Evolutionary conservation across 495 filamentous ascomycete genomes (phyloP), one percentile per base, ranked within the genome.

Genomic region (Hyaloscypha bicolor): DNA sequence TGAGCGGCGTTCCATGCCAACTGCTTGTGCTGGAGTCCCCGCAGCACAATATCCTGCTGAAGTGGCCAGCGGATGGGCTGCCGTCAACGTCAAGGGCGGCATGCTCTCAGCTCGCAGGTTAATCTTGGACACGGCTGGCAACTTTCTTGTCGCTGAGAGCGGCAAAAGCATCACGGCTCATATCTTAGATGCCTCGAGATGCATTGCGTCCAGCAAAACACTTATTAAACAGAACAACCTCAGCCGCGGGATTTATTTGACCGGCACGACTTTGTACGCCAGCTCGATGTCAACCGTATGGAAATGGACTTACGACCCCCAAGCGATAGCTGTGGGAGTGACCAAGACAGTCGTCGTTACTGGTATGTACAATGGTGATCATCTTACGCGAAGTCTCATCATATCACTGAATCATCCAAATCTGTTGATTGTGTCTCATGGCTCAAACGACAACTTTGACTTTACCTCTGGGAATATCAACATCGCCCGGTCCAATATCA

Each of bases 151-250:
- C 55, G 30, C 29, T 9, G 55, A 32, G 30, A 58, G 55, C 30
- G 55, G 55, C 25, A 58, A 58, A 58, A 6, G 55, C 31, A 58
- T 58, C 19, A 58, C 55, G 16, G 55, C 31, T 19, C 55, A 58
- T 32, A 58, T 8, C n/a, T 30, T 58, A 9, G 30, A 29, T 32
- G 30, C 22, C 29, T 8, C 19, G 6, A 1, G 55, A 9, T 58
- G 55, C 31, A 58, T 58, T 30, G 31, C 25, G 14, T 30, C 55
- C 30, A 58, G 55, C 31, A 58, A 58, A 58, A 58, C 55, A 2
- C 21, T 58, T 12, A 58, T 62, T 32, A 25, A 48, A n/a, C 35
- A 62, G 31, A 16, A 33, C n/a, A 62, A 52, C 48, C 60, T 62
- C 60, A 51, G n/a, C 30, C 60, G 8, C 30, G 60, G 33, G 8